Evolutionary conservation across 805 yeast species (phyloP), one percentile per base, ranked within the genome.

Genomic region (Ogataea thermomethanolica): DNA sequence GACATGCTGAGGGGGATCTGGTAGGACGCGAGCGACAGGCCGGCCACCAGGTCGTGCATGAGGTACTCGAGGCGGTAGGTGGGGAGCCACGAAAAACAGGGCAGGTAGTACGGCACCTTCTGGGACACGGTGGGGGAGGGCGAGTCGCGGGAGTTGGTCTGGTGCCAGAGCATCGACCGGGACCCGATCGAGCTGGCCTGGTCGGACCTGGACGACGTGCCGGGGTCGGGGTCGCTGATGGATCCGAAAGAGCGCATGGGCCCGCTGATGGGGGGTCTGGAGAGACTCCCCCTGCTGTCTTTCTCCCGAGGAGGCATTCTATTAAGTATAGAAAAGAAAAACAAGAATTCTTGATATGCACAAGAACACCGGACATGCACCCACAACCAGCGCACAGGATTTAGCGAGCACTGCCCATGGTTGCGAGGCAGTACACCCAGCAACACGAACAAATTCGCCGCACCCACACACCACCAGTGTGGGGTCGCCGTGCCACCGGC

Each of bases 1-100:
- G 84, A 76, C 73, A 81, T 71, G 46, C 89, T 83, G 39, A 91
- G 67, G 1, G 99, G 98, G 35, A 91, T 78, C 59, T 90, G 97
- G 62, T 89, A 91, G 4, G 93, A 82, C 0, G 96, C 96, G 25
- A 90, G 61, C 0, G 97, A 81, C 4, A 88, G 54, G 0, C 99
- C 98, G 2, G 96, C 95, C 12, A 83, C 62, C 7, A 85, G 54
- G 55, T 91, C 99, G 14, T 78, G 72, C 2, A 75, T 17, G 30
- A 81, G 53, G 34, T 61, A 62, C 1, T 51, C 37, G 11, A 41
- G 10, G 1, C 53, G 53, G 47, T 84, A 84, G 7, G 70, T 53
- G 5, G 76, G 73, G n/a, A 81, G 46, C 93, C 93, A 84, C 0
- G 80, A 69, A 32, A 73, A 69, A 41, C 79, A 76, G 0, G 91